Base-by-base conservation (phyloP, 129 eudicot genomes). In the Glebionis coronaria region DNA sequence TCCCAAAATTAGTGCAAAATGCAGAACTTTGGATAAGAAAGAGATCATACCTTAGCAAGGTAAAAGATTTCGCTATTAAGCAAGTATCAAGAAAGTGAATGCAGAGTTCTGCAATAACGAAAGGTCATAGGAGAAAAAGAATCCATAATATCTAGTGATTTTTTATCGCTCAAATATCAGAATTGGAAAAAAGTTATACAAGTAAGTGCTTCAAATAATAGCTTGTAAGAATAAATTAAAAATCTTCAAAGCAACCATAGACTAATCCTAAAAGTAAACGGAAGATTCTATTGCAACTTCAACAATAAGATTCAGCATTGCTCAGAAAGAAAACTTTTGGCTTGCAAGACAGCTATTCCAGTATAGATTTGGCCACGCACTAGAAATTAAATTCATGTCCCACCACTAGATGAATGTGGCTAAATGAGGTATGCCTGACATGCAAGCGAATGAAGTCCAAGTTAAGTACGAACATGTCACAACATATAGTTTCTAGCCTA, bases 161-260 rank as follows among this genome's bases (percentile, higher is more conserved):
- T 53, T 20, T 20, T 9, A 3, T 9, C 25, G 0, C 12, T 10
- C 3, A 55, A n/a, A 3, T 12, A 58, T 6, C n/a, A 58, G 4
- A 61, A 58, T 11, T 44, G 13, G 12, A 45, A 25, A 44, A 27
- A 58, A 2, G 47, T 70, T 13, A 18, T 57, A 60, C 20, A 18
- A 9, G 8, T 16, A 59, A 59, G 45, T 56, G 16, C 63, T 56
- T 44, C 49, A 19, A 15, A 27, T 23, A 49, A 45, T 70, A 27
- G 35, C 74, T 70, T 70, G 66, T 3, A 70, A 56, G 66, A 7
- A 59, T 44, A 46, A 59, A 59, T 19, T 4, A 44, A 70, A 45
- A 50, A n/a, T 27, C 71, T 66, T 66, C 23, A 66, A 66, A 66
- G 71, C 46, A 15, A 66, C 27, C 60, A 25, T 23, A 28, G 6